Percentiles rank a stretch among this genome's conserved stretches.
Conservation (phyloP, 345 rosid genomes). For the Eucalyptus tenuipes region DNA sequence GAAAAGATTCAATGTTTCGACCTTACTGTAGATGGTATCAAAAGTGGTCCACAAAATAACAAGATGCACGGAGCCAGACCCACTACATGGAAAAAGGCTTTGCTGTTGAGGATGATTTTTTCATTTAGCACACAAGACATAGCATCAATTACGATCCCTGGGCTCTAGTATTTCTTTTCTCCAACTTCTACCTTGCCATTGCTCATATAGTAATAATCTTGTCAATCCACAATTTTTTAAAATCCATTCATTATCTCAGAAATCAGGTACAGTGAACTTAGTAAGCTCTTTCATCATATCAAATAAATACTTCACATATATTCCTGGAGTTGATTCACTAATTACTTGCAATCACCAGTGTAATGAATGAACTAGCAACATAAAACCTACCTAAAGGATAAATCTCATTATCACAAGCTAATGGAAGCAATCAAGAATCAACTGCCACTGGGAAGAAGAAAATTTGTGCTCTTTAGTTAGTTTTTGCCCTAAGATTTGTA, state of each 20-base stretch:
- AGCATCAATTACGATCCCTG: background rate
- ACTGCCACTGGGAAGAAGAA: background rate
- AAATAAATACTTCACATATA: background rate
- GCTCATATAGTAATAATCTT: background rate
- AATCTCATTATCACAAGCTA: background rate
- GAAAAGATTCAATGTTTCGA: background rate
- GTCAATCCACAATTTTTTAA: background rate
- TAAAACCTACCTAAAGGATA: background rate
- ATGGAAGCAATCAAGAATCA: background rate
- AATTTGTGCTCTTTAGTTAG: background rate
- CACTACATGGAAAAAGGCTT: background rate
- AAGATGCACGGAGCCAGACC: background rate
- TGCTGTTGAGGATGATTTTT: background rate
- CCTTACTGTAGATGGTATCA: background rate
- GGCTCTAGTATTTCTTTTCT: background rate
- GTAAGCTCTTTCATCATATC: background rate
- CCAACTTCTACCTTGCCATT: background rate
- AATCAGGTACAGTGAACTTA: background rate
- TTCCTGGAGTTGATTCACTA: background rate
- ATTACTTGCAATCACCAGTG: background rate
- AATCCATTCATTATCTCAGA: background rate
- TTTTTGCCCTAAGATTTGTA: background rate
- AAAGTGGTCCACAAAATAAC: background rate
- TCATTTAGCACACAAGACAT: background rate
- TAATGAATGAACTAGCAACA: background rate